A percentile compares a stretch with the other conserved stretches of the same genome.
These are phyloP conservation scores for Aspergillus texensis DNA, from an alignment of 2,329 filamentous ascomycete genomes.

Conservation along the genomic window DNA sequence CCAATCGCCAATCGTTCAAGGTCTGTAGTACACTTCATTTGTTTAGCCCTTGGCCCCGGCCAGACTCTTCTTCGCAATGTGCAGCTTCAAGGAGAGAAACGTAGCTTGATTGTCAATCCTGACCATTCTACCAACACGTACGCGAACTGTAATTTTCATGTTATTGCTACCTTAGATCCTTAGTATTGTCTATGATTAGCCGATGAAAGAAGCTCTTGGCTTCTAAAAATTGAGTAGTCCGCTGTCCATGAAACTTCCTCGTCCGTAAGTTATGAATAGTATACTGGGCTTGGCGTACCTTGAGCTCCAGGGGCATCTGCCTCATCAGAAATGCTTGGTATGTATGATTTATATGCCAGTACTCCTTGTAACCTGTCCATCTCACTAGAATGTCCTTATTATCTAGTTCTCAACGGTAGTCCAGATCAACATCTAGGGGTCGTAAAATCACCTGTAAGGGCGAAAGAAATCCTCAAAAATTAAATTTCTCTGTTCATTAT, in stretches of 20 bases:
- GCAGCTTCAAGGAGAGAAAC: background rate
- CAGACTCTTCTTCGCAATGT: too few species aligned
- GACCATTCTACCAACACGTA: background rate
- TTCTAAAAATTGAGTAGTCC: background rate
- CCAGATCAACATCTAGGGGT: background rate
- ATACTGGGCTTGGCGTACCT: background rate
- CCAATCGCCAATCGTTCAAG: background rate
- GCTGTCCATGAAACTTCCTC: too few species aligned
- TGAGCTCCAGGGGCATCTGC: background rate
- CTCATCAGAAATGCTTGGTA: background rate
- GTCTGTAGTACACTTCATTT: background rate
- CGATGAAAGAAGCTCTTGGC: background rate
- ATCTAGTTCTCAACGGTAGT: background rate
- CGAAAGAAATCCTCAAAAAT: background rate
- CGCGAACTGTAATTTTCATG: background rate
- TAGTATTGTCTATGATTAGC: background rate
- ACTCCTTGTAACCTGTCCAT: background rate
- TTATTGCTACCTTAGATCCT: background rate
- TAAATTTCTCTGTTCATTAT: background rate
- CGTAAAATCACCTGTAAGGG: background rate
- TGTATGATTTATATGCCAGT: background rate
- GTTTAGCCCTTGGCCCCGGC: background rate
- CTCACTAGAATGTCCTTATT: background rate
- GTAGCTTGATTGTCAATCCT: background rate
- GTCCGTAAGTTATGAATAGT: background rate